Evolutionary conservation across 78 protist species (phyloP), one percentile per base, ranked within the genome.

Genomic region (Dictyostelium firmibasis): DNA sequence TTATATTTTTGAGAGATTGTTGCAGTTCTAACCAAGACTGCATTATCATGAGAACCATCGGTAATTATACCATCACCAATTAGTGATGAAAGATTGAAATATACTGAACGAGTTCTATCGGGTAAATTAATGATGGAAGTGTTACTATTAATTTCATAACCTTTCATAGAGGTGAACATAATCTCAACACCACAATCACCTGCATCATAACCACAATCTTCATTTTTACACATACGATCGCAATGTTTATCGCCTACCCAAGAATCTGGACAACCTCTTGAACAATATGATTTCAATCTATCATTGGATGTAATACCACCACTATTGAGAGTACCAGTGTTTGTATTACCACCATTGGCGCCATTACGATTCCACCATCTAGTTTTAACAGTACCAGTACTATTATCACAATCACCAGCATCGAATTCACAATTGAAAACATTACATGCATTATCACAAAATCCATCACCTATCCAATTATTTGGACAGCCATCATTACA

Each of bases 201-300:
- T 4, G 97, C 99, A 77, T 98, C 99, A 76, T 38, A 97, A 1
- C 97, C 98, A 91, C 98, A 97, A 14, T 86, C 98, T 25, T 33
- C 31, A 41, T 81, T 91, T 79, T 96, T 96, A 92, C 99, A 98
- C 41, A 91, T 81, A 29, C 91, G 2, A 78, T 99, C 99, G 74
- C 99, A 99, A 84, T 92, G 98, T 23, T 84, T 91, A 69, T 99
- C 99, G 25, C 98, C 98, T 13, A 98, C 25, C 99, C 99, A 99
- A 13, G 88, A 31, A 82, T 97, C 97, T 20, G 98, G 97, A 81
- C 99, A 99, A 5, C 99, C 97, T 3, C 87, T 11, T 2, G 96
- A 69, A 85, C 99, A 98, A 60, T 75, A 86, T 35, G 38, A 62
- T 14, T 82, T 87, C 11, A 18, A 72, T 43, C 31, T 85, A 25